A percentile compares a stretch with the other conserved stretches of the same genome.
phyloP scores from a whole-genome alignment of 345 rosid species.

The Populus tremula region DNA sequence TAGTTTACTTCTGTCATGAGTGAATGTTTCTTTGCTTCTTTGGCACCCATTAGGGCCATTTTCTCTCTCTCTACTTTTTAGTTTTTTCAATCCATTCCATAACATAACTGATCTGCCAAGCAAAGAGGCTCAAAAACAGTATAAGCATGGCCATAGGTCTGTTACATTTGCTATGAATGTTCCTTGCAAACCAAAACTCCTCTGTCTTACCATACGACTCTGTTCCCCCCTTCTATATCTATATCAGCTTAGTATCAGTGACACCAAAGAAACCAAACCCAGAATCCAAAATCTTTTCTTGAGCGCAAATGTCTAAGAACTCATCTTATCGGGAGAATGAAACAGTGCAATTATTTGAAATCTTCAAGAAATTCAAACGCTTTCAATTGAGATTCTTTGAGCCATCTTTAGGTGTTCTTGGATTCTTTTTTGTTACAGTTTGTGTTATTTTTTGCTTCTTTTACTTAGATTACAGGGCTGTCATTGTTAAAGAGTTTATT shows the following conservation, averaged over 20 bases:
- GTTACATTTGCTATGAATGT: slow-evolving; percentile 12
- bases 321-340: slow-evolving; percentile 43
- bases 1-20: slow-evolving; percentile 32
- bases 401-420: slow-evolving; percentile 64
- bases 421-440: slow-evolving; percentile 57
- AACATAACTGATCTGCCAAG: slow-evolving; percentile 45
- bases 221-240: background rate
- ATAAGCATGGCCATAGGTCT: background rate
- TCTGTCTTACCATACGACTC: slow-evolving; percentile 12
- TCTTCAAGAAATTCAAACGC: slow-evolving; percentile 59
- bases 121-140: slow-evolving; percentile 27
- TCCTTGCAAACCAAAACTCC: slow-evolving; percentile 24
- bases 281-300: slow-evolving; percentile 28
- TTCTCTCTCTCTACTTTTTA: background rate
- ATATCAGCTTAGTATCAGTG: background rate
- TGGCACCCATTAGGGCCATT: slow-evolving; percentile 14
- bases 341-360: slow-evolving; percentile 37
- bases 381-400: slow-evolving; percentile 45
- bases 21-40: slow-evolving; percentile 45
- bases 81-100: background rate
- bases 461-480: slow-evolving; percentile 63
- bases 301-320: slow-evolving; percentile 42
- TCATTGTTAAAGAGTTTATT: slow-evolving; percentile 37
- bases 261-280: slow-evolving; percentile 16
- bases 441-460: slow-evolving; percentile 60